Evolutionary conservation across 2,329 filamentous ascomycete species (phyloP).

Genomic region (Albophoma yamanashiensis): DNA sequence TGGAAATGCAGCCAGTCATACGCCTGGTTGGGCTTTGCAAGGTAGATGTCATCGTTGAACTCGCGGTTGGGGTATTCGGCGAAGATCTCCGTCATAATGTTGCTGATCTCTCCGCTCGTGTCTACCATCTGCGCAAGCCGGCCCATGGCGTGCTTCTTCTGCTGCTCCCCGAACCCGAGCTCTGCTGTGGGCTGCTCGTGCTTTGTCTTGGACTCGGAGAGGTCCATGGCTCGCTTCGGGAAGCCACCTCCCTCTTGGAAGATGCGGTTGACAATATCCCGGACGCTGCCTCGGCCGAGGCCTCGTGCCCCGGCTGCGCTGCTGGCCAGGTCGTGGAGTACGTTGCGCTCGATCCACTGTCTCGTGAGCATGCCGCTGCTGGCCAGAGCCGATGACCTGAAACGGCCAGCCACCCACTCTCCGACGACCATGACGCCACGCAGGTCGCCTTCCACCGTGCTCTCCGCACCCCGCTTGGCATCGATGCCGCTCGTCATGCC

Average conservation of each 20-base stretch:
- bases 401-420: conserved; percentile 72
- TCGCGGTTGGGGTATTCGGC: conserved; percentile 74
- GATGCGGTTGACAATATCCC: conserved; percentile 67
- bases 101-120: conserved; percentile 67
- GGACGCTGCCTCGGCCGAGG: conserved; percentile 58
- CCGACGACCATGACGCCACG: conserved; percentile 77
- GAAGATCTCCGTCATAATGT: conserved; percentile 76
- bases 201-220: conserved; percentile 28
- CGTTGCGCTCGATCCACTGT: conserved; percentile 65
- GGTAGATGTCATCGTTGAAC: conserved; percentile 85
- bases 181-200: conserved; percentile 47
- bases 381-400: conserved; percentile 38
- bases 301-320: conserved; percentile 63
- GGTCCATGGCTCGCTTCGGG: conserved; percentile 42
- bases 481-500: conserved; percentile 66
- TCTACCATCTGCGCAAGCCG: conserved; percentile 67
- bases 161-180: conserved; percentile 61
- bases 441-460: conserved; percentile 61
- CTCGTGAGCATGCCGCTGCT: conserved; percentile 47
- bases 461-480: conserved; percentile 55
- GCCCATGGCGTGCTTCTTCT: conserved; percentile 62
- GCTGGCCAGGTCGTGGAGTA: conserved; percentile 56
- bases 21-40: conserved; percentile 76
- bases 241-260: conserved; percentile 75
- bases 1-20: conserved; percentile 97